Evolutionary conservation across 2,329 filamentous ascomycete genomes (phyloP), one percentile per base, ranked within the genome.

Genomic region (Neonectria hederae): DNA sequence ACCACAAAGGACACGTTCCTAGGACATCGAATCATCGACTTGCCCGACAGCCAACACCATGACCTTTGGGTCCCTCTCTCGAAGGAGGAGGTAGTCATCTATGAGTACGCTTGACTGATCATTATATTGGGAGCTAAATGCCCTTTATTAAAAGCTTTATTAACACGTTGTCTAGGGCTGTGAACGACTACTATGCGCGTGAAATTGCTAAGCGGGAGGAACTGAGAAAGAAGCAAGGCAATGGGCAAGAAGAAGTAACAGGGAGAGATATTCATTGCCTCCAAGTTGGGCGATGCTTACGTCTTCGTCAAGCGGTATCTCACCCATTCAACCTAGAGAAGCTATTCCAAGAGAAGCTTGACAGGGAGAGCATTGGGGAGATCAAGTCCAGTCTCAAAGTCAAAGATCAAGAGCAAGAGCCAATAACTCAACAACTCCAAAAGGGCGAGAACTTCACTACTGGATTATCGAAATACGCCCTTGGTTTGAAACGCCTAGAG

Each of bases 311-410:
- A 40, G 59, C 66, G 0, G 56, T 70, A 0, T 79, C 77, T 0
- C 77, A 79, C 22, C 42, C 69, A 0, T 76, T 77, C 52, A 70
- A 67, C 11, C 61, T 79, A 0, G 77, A 79, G 14, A 65, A n/a
- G 1, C 54, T 74, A n/a, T 57, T 77, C 10, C 65, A 65, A 46
- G 9, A 52, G 5, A 5, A 11, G 0, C 10, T 65, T 2, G 13
- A 53, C 0, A 13, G 28, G 0, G n/a, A 38, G 1, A 40, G 58
- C 0, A 51, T 76, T 5, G n/a, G 17, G 4, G 1, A 2, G 1
- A n/a, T 70, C 1, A 8, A 24, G 28, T 26, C 59, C 5, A 35
- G 51, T 6, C 30, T 59, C 21, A 13, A 5, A 1, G 43, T 59
- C 21, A 13, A 5, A 1, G 43, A 24, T 1, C 17, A 63, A 0